phyloP scores from a whole-genome alignment of 805 yeast species.

The Myxozyma monticola region DNA sequence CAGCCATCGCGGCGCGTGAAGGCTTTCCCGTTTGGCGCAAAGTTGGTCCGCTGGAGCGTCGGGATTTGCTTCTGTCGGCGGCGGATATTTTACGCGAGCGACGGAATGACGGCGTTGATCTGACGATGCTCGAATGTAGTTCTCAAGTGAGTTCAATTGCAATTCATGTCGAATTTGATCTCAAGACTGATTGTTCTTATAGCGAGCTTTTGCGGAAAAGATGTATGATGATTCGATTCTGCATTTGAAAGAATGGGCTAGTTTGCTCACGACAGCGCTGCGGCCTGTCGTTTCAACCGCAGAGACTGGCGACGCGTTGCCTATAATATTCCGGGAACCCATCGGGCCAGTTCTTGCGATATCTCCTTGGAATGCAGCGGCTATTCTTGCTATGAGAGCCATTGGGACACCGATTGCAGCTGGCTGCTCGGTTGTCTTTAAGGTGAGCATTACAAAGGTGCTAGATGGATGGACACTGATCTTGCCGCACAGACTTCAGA shows the following conservation, averaged over 20 bases:
- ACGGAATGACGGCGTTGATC: conserved; percentile 19
- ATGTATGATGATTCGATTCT: conserved; percentile 12
- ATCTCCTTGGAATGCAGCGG: conserved; percentile 87
- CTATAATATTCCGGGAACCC: conserved; percentile 52
- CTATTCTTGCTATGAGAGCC: conserved; percentile 81
- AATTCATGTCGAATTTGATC: no score
- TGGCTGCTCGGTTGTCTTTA: conserved; percentile 76
- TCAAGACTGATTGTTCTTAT: not conserved
- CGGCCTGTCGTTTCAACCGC: conserved; percentile 11
- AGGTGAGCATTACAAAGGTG: conserved; percentile 35
- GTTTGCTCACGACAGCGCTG: conserved; percentile 11
- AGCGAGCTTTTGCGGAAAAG: conserved; percentile 8
- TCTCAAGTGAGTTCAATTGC: conserved; percentile 16
- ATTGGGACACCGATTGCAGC: conserved; percentile 81
- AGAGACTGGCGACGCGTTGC: conserved; percentile 9
- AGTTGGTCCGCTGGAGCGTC: conserved; percentile 6
- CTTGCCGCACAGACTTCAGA: conserved; percentile 60
- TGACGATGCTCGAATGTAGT: conserved; percentile 15
- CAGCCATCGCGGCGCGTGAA: conserved; percentile 10
- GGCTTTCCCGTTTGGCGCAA: conserved; percentile 20
- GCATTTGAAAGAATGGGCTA: conserved; percentile 21
- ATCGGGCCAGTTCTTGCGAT: conserved; percentile 85
- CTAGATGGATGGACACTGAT: no score
- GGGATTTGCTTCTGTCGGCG: conserved; percentile 16
- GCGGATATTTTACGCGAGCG: conserved; percentile 10